Conservation (phyloP, 2,329 filamentous ascomycete species). For the Beauveria scarabaeidicola region DNA sequence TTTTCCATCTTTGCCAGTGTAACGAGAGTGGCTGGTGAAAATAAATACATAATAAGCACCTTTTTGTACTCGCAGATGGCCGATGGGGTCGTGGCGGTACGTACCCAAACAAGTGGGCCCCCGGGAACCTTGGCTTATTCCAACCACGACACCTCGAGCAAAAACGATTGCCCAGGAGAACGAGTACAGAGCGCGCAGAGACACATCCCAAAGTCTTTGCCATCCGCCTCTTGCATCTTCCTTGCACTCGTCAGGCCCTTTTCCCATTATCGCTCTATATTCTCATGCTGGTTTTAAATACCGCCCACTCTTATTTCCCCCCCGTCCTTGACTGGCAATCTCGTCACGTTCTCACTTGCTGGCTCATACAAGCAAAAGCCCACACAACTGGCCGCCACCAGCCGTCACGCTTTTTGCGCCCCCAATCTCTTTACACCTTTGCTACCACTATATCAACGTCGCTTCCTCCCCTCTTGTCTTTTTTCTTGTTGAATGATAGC, state of each 20-base stretch:
- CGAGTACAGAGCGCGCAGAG: slow-evolving; percentile 15
- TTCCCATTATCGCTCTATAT: slow-evolving; percentile 10
- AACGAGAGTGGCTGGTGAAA: not conserved
- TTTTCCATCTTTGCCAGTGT: not conserved
- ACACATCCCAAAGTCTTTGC: slow-evolving; percentile 15
- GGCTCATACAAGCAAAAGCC: slow-evolving; percentile 12
- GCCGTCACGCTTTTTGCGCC: not conserved
- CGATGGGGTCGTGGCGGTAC: not conserved
- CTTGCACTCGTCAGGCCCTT: slow-evolving; percentile 10
- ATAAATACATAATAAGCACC: not conserved
- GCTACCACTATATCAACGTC: not conserved
- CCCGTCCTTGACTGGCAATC: not conserved
- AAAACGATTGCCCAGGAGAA: slow-evolving; percentile 28
- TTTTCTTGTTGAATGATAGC: slow-evolving; percentile 5
- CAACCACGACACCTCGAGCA: slow-evolving; percentile 32
- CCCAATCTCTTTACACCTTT: not conserved
- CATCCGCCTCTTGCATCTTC: slow-evolving; percentile 16
- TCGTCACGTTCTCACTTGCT: slow-evolving; percentile 12
- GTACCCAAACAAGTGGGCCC: slow-evolving; percentile 10
- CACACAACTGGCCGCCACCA: slow-evolving; percentile 3
- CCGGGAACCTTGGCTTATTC: slow-evolving; percentile 26
- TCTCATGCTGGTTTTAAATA: slow-evolving; percentile 12
- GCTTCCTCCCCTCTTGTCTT: slow-evolving; percentile 1
- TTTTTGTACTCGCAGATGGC: not conserved
- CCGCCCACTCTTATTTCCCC: slow-evolving; percentile 4